Evolutionary conservation across 1,284 basidiomycete species (phyloP), one percentile per base, ranked within the genome.

Genomic region (Meripilus lineatus): DNA sequence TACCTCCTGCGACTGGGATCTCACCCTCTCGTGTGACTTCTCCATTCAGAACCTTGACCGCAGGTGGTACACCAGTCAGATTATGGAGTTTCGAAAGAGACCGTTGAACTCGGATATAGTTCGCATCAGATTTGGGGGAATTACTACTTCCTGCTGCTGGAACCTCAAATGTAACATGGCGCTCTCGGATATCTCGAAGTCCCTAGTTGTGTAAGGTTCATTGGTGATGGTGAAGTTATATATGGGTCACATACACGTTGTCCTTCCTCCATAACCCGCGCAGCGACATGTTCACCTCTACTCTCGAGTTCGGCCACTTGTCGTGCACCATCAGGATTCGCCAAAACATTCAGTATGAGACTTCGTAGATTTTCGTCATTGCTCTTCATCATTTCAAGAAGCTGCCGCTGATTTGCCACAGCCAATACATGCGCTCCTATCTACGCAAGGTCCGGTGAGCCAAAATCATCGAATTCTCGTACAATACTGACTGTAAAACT

Each of bases 41-140:
- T 17, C 72, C 72, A 39, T 78, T 61, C 34, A 80, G 53, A 18
- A 66, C 51, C 42, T 73, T 75, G 18, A 77, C 66, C 10, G 67
- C 64, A 3, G 77, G 79, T 8, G 69, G 69, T 26, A 78, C 68
- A 2, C 72, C 72, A 2, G 74, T 76, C 21, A 67, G 53, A 10
- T 61, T 62, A 45, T 77, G 74, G 11, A 80, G 61, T n/a, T 67
- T 58, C 2, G 69, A 57, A 10, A 79, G 58, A 3, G 43, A n/a
- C n/a, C n/a, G n/a, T n/a, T n/a, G n/a, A n/a, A n/a, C n/a, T n/a
- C n/a, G n/a, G n/a, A n/a, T n/a, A n/a, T n/a, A n/a, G n/a, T n/a
- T n/a, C n/a, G n/a, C n/a, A n/a, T n/a, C n/a, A n/a, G n/a, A n/a
- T n/a, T n/a, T n/a, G n/a, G n/a, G n/a, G n/a, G n/a, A n/a, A n/a